Percentiles rank a stretch among this genome's conserved stretches.
phyloP scores from a whole-genome alignment of 352 stramenopile genomes.

The Phytophthora idaei region DNA sequence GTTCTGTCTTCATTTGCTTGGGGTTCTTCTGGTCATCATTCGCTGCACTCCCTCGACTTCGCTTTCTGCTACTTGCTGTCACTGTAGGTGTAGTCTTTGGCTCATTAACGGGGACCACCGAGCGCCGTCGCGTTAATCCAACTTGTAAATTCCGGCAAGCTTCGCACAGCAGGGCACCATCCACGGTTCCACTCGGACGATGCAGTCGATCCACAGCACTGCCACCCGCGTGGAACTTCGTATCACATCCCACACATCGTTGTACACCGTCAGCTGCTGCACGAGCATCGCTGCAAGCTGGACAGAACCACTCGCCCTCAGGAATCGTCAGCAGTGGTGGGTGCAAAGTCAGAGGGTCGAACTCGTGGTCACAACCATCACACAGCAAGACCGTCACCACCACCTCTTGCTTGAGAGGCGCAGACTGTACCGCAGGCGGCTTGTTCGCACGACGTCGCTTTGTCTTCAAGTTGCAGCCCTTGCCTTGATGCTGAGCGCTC shows the following conservation, averaged over 20 bases:
- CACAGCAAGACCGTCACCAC: constrained; percentile 65
- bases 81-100: background rate
- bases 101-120: background rate
- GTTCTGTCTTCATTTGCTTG: constrained; percentile 30
- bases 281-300: constrained; percentile 29
- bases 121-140: constrained; percentile 30
- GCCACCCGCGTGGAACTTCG: constrained; percentile 24
- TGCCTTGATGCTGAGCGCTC: constrained; percentile 1
- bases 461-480: constrained; percentile 1
- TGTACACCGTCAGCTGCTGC: constrained; percentile 5
- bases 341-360: constrained; percentile 52
- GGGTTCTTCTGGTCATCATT: constrained; percentile 4
- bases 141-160: constrained; percentile 42
- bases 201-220: constrained; percentile 24
- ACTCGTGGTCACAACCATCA: constrained; percentile 73
- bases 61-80: constrained; percentile 20
- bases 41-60: constrained; percentile 18
- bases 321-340: constrained; percentile 54
- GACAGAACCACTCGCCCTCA: constrained; percentile 60
- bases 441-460: constrained; percentile 14
- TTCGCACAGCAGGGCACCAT: constrained; percentile 41
- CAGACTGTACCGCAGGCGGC: background rate
- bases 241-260: constrained; percentile 43
- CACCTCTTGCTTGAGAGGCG: constrained; percentile 8
- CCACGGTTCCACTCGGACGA: constrained; percentile 24